Evolutionary conservation across 352 stramenopile genomes (phyloP).

Genomic region (Pythium insidiosum): DNA sequence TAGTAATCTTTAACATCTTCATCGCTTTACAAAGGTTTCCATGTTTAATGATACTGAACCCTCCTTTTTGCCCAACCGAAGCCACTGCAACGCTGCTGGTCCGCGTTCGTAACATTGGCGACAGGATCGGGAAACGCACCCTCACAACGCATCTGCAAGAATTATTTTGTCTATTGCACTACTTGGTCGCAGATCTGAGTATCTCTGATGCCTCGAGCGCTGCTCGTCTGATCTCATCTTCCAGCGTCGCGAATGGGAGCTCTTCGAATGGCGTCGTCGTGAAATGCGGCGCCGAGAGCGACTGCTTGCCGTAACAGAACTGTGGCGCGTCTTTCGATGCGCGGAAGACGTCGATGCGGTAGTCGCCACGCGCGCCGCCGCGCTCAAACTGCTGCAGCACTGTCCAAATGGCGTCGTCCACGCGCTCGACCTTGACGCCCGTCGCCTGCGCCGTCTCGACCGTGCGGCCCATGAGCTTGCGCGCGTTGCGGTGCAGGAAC

Average conservation of each 20-base stretch:
- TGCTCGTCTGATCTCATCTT: constrained; percentile 14
- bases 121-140: no score
- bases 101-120: no score
- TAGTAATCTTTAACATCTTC: no score
- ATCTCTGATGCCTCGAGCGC: constrained; percentile 14
- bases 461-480: constrained; percentile 50
- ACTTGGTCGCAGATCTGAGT: background rate
- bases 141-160: no score
- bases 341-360: constrained; percentile 44
- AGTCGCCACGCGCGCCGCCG: constrained; percentile 27
- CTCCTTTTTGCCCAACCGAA: no score
- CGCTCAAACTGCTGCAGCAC: constrained; percentile 58
- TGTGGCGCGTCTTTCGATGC: constrained; percentile 28
- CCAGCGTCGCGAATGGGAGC: constrained; percentile 6
- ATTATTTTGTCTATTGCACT: background rate
- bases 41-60: no score
- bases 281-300: constrained; percentile 19
- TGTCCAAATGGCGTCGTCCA: constrained; percentile 53
- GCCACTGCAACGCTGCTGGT: no score
- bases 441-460: background rate
- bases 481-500: constrained; percentile 68
- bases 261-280: constrained; percentile 12
- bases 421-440: background rate
- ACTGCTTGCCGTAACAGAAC: constrained; percentile 41
- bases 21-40: no score